Percentiles rank a stretch among this genome's conserved stretches.
Evolutionary conservation across 768 basidiomycete genomes (phyloP).

Genomic region (Thelephora aurantiotincta): DNA sequence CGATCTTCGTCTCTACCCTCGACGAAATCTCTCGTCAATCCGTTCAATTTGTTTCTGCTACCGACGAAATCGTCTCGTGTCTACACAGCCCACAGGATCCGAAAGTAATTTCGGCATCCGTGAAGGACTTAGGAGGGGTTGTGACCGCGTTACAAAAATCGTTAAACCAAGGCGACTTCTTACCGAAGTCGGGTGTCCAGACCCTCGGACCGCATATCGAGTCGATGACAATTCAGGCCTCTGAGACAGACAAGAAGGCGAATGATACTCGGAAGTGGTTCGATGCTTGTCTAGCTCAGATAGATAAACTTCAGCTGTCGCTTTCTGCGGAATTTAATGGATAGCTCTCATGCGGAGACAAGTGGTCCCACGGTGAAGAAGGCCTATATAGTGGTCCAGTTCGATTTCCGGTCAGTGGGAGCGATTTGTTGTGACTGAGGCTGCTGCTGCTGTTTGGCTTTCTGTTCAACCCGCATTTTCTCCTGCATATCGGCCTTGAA

Average conservation of each 20-base stretch:
- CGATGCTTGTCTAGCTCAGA: constrained; percentile 47
- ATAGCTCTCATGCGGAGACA: not conserved
- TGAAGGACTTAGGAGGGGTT: constrained; percentile 23
- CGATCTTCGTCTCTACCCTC: constrained; percentile 16
- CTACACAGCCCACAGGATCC: constrained; percentile 51
- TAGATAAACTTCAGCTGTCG: constrained; percentile 23
- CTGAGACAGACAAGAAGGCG: constrained; percentile 9
- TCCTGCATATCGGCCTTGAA: constrained; percentile 13
- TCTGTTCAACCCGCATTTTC: not conserved
- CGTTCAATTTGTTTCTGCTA: constrained; percentile 32
- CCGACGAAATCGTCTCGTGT: constrained; percentile 56
- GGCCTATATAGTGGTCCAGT: too few relatives aligned
- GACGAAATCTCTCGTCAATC: constrained; percentile 40
- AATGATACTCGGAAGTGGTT: constrained; percentile 44
- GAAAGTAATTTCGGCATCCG: constrained; percentile 23
- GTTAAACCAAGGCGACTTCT: constrained; percentile 7
- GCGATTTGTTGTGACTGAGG: not conserved
- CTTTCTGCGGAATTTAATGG: not conserved
- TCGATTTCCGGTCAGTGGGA: too few relatives aligned
- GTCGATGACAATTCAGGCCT: constrained; percentile 10
- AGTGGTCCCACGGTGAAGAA: not conserved
- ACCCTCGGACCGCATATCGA: constrained; percentile 14
- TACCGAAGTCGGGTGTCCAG: constrained; percentile 9
- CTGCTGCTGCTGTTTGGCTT: not conserved
- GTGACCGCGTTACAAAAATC: constrained; percentile 23